Conservation (phyloP, 306 rosid genomes). For the Alnus rubra region DNA sequence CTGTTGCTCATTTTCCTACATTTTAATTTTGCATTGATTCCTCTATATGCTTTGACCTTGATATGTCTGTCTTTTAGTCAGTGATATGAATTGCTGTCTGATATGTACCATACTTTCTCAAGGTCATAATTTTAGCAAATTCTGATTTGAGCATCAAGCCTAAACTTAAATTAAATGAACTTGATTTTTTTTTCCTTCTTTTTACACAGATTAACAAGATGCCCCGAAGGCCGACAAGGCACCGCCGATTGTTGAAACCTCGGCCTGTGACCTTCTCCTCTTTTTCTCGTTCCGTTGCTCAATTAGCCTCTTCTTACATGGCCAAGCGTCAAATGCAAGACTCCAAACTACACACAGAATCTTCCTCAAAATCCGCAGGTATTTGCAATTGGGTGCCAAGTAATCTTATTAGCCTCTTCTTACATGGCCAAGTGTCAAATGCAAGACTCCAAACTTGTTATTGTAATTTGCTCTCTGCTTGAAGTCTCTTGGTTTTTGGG, state of each 20-base stretch:
- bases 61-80: not conserved
- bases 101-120: not conserved
- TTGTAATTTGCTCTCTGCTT: not conserved
- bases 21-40: too few species aligned
- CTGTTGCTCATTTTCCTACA: too few species aligned
- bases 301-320: constrained; percentile 22
- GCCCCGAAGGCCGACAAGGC: constrained; percentile 51
- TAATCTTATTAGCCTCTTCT: constrained; percentile 21
- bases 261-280: constrained; percentile 65
- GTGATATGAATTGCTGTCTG: not conserved
- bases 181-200: not conserved
- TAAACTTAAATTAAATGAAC: not conserved
- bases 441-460: not conserved
- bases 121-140: not conserved
- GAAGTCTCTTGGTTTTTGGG: not conserved
- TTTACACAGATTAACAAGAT: constrained; percentile 27
- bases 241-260: constrained; percentile 24
- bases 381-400: not conserved
- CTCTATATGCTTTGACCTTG: not conserved
- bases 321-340: constrained; percentile 23
- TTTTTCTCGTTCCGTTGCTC: constrained; percentile 59
- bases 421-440: constrained; percentile 23
- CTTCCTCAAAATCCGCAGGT: constrained; percentile 30
- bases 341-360: constrained; percentile 23
- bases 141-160: not conserved